Percentiles rank a stretch among this genome's conserved stretches.
Conservation (phyloP, 139 green algal genomes). For the Zygnema circumcarinatum region DNA sequence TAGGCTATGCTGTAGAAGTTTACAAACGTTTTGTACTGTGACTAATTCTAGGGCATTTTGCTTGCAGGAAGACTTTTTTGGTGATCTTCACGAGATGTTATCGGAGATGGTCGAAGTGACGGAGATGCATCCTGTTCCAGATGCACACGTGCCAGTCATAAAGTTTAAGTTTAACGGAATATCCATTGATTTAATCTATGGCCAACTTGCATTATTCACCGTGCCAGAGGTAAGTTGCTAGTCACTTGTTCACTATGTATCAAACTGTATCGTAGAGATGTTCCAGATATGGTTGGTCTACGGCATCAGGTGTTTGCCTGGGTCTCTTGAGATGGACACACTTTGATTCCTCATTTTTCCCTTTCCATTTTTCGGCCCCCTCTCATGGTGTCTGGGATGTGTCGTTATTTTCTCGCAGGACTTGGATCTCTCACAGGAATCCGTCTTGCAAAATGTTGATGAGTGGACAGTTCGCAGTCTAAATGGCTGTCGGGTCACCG, state of each 20-base stretch:
- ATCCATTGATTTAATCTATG: constrained; percentile 93
- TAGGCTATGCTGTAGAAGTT: too few relatives aligned
- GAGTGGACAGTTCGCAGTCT: constrained; percentile 83
- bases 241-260: neutral
- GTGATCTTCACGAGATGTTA: constrained; percentile 71
- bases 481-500: constrained; percentile 87
- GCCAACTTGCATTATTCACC: constrained; percentile 68
- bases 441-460: constrained; percentile 85
- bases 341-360: too few relatives aligned
- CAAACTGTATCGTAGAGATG: neutral
- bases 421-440: constrained; percentile 67
- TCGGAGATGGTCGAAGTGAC: constrained; percentile 71
- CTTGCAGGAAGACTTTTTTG: constrained; percentile 93
- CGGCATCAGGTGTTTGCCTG: too few relatives aligned
- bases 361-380: too few relatives aligned
- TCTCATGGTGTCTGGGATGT: too few relatives aligned
- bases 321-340: too few relatives aligned
- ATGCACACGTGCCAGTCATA: constrained; percentile 94
- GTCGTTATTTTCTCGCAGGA: too few relatives aligned
- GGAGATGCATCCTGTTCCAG: constrained; percentile 81
- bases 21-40: too few relatives aligned
- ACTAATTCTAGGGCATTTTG: too few relatives aligned
- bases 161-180: constrained; percentile 92
- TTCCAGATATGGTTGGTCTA: too few relatives aligned
- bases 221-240: constrained; percentile 70